Percentiles rank a stretch among this genome's conserved stretches.
These are phyloP conservation scores for Calocera cornea DNA, from an alignment of 768 basidiomycete species.

Conservation along the genomic window DNA sequence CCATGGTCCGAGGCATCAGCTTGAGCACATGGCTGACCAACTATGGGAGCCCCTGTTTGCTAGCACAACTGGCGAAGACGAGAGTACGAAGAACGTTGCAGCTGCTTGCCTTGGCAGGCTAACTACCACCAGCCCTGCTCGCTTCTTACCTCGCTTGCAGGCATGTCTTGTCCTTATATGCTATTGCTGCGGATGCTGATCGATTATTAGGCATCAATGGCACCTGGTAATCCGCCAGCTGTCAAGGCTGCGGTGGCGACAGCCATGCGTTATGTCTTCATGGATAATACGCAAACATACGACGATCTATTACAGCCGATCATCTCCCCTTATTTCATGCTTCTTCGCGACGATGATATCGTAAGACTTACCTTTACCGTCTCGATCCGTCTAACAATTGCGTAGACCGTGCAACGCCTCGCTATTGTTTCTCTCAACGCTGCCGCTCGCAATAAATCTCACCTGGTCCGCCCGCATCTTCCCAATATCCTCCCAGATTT, in stretches of 20 bases:
- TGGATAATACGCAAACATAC: constrained; percentile 69
- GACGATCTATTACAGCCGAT: constrained; percentile 82
- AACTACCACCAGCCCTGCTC: constrained; percentile 77
- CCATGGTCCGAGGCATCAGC: constrained; percentile 69
- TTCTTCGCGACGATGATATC: constrained; percentile 79
- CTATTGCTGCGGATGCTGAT: not conserved
- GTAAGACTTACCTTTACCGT: constrained; percentile 34
- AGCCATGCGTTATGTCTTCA: constrained; percentile 82
- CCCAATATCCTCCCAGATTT: constrained; percentile 59
- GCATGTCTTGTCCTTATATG: constrained; percentile 32
- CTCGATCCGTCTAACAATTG: constrained; percentile 8
- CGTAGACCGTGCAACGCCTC: constrained; percentile 75
- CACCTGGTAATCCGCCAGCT: constrained; percentile 46
- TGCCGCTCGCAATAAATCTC: constrained; percentile 86
- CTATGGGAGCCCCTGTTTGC: constrained; percentile 90
- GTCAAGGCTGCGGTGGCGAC: constrained; percentile 82
- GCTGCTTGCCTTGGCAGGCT: constrained; percentile 94
- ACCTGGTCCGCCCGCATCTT: constrained; percentile 79
- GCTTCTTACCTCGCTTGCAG: constrained; percentile 86
- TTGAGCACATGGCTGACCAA: constrained; percentile 74
- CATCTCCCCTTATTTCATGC: constrained; percentile 78
- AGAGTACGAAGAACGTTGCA: constrained; percentile 84
- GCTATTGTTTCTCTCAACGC: constrained; percentile 87
- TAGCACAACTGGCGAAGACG: constrained; percentile 78
- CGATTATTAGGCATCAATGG: constrained; percentile 41